Conservation (phyloP, 331 rosid species). For the Quercus lobata region DNA sequence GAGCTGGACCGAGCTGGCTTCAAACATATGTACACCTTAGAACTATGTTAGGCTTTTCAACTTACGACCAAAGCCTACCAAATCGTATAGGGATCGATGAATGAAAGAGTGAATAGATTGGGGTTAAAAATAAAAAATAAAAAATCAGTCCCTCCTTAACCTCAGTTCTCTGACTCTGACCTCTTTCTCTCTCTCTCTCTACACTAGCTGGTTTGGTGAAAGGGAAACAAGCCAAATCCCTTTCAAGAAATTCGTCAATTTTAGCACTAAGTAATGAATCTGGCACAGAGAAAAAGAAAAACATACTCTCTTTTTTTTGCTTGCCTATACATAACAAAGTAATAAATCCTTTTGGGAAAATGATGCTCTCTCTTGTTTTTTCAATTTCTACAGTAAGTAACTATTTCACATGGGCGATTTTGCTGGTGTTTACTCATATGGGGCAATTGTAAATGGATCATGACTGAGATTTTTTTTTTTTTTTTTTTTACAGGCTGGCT, state of each 20-base stretch:
- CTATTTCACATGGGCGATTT: too few species aligned
- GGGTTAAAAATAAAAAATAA: too few species aligned
- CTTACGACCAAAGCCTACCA: background rate
- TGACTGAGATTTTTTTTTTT: too few species aligned
- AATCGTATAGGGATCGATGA: conserved; percentile 3
- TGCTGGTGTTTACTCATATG: too few species aligned
- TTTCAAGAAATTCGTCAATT: conserved; percentile 2
- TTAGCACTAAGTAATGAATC: too few species aligned
- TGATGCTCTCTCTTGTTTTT: too few species aligned
- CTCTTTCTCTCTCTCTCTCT: background rate
- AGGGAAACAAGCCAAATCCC: conserved; percentile 5
- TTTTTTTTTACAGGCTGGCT: too few species aligned
- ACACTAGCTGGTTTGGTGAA: conserved; percentile 1
- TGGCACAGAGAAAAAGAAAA: background rate
- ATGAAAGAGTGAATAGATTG: too few species aligned
- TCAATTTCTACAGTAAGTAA: too few species aligned
- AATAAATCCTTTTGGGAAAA: too few species aligned
- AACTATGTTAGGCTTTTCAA: background rate
- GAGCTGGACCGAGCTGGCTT: background rate
- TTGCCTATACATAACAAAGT: too few species aligned
- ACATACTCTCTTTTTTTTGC: background rate
- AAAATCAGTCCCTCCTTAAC: background rate
- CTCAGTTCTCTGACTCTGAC: conserved; percentile 8
- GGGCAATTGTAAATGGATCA: too few species aligned
- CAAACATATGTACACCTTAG: background rate